Evolutionary conservation across 2,329 filamentous ascomycete species (phyloP), one percentile per base, ranked within the genome.

Genomic region (Stemphylium vesicarium): DNA sequence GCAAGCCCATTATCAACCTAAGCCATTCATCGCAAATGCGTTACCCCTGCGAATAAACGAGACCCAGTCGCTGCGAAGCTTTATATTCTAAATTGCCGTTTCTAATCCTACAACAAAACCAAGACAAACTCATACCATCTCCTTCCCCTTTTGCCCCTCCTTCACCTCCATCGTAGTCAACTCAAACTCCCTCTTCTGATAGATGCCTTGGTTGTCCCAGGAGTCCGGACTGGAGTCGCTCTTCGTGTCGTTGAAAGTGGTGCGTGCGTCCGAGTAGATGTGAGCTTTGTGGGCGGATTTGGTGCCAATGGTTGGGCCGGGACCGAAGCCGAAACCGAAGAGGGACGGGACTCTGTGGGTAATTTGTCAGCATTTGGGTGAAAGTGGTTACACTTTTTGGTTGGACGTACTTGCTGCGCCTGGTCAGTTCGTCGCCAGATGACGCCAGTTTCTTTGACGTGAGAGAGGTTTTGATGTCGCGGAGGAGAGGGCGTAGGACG

Each of bases 401-500:
- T 41, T 38, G 11, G 11, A 57, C 53, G 16, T 55, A 57, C 44
- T 62, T 66, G 55, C 62, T 68, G 33, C 55, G 56, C 22, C 51
- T 55, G 15, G 37, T 47, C 15, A 61, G 58, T 31, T 48, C 50
- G 10, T 53, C 40, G 24, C 35, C 42, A 26, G 53, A 50, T 2
- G 68, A 71, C 3, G 59, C 56, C 41, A 75, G 31, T 51, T 65
- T 69, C 40, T 64, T 73, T 3, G 74, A 77, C 2, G 73, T 74
- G 24, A 79, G 52, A 0, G 76, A 74, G 1, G 73, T 75, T 52
- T 75, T 72, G 8, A 79, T 67, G 29, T 80, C 77, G 38, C 75
- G 73, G 36, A 84, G 57, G 16, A 84, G 75, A 0, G 81, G 80
- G 9, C 82, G 77, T 7, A 84, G 63, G 13, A 84, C 78, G 2